Conservation (phyloP, 1,139 yeast species). For the Magnusiomyces fungicola region DNA sequence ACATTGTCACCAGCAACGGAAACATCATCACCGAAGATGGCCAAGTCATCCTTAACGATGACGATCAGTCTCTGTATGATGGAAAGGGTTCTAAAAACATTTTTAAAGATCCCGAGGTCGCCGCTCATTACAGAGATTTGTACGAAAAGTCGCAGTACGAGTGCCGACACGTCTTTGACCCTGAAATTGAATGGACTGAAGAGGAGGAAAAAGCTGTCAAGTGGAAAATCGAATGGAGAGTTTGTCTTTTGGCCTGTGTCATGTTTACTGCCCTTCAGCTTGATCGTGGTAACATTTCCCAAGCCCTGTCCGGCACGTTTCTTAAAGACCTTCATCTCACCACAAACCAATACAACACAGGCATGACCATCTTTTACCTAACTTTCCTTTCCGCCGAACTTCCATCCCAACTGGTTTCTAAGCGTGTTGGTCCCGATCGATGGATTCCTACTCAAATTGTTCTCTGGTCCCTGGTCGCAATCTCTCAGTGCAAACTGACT, state of each 20-base stretch:
- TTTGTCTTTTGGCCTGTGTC: conserved; percentile 35
- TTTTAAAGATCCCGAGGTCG: conserved; percentile 26
- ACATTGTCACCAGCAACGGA: conserved; percentile 18
- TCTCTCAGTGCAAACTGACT: conserved; percentile 37
- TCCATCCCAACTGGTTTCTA: conserved; percentile 47
- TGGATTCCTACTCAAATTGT: conserved; percentile 47
- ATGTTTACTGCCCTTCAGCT: conserved; percentile 43
- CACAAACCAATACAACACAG: conserved; percentile 44
- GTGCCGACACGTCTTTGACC: conserved; percentile 84
- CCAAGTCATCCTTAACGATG: conserved; percentile 13
- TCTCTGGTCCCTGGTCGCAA: conserved; percentile 44
- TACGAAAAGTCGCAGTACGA: conserved; percentile 41
- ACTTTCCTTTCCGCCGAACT: conserved; percentile 43
- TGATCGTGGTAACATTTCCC: conserved; percentile 44
- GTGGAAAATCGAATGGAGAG: conserved; percentile 39
- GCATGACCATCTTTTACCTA: conserved; percentile 40
- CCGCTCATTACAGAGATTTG: conserved; percentile 34
- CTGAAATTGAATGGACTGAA: conserved; percentile 66
- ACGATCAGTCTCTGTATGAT: neutral
- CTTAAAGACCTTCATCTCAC: conserved; percentile 38
- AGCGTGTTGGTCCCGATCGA: conserved; percentile 45
- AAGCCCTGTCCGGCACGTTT: conserved; percentile 44
- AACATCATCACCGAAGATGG: conserved; percentile 20
- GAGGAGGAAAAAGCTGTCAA: conserved; percentile 50
- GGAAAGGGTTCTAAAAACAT: conserved; percentile 4